These are phyloP conservation scores for Clitopilus passeckerianus DNA, from an alignment of 768 basidiomycete genomes.

Conservation along the genomic window DNA sequence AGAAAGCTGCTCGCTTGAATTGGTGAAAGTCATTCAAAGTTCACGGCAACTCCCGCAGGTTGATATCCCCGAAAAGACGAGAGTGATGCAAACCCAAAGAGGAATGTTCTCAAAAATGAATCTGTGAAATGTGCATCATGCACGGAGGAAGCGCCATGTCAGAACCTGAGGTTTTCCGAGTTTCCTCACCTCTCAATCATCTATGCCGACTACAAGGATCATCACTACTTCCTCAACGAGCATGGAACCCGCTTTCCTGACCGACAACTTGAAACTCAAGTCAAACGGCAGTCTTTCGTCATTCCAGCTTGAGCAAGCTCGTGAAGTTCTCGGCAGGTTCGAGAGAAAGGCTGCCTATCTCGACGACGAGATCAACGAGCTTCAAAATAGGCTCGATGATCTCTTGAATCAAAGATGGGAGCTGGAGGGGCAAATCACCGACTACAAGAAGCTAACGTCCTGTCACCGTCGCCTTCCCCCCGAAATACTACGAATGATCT, in stretches of 20 bases:
- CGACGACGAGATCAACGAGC: not conserved
- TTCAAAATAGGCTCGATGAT: not conserved
- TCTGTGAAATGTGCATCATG: not conserved
- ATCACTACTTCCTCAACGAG: not conserved
- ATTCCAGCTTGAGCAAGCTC: not conserved
- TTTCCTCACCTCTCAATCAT: not conserved
- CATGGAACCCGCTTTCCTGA: not conserved
- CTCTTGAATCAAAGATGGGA: not conserved
- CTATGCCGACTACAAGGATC: not conserved
- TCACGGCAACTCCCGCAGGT: not conserved
- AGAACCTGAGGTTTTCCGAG: not conserved
- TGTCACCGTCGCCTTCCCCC: not conserved
- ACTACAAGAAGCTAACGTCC: not conserved
- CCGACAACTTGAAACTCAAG: not conserved
- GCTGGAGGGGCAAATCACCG: not conserved
- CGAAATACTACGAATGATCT: not conserved
- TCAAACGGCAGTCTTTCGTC: not conserved
- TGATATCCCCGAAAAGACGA: not conserved
- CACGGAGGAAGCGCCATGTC: not conserved
- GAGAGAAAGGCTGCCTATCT: not conserved
- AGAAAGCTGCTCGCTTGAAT: not conserved
- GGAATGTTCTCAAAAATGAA: not conserved
- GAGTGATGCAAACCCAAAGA: not conserved
- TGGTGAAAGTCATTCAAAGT: not conserved
- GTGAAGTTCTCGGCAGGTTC: not conserved